phyloP scores from a whole-genome alignment of 495 filamentous ascomycete species.

The Talaromyces stipitatus region DNA sequence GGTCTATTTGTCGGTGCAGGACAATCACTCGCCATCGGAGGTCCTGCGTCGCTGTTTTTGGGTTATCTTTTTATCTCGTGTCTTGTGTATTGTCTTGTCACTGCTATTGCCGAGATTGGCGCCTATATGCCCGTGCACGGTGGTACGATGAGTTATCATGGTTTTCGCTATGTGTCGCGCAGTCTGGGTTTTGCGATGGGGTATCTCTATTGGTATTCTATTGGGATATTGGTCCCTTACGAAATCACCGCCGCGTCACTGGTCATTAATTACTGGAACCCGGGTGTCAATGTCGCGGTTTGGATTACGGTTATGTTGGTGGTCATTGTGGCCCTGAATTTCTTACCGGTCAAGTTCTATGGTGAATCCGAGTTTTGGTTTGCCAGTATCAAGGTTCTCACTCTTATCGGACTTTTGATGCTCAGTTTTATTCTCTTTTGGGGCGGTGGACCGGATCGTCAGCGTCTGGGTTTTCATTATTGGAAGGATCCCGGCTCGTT shows the following conservation, averaged over 20 bases:
- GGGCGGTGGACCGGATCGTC: conserved; percentile 54
- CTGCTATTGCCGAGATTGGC: conserved; percentile 57
- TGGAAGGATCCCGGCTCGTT: conserved; percentile 65
- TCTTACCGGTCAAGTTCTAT: conserved; percentile 59
- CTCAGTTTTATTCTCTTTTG: conserved; percentile 60
- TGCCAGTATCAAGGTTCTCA: conserved; percentile 67
- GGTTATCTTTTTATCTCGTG: conserved; percentile 60
- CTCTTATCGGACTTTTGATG: conserved; percentile 61
- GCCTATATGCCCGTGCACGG: conserved; percentile 54
- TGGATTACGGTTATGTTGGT: conserved; percentile 67
- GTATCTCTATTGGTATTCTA: conserved; percentile 51
- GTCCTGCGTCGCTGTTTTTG: conserved; percentile 60
- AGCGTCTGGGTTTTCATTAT: conserved; percentile 62
- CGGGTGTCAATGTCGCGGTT: conserved; percentile 45
- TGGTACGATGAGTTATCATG: conserved; percentile 53
- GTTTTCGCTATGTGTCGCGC: conserved; percentile 55
- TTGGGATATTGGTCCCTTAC: conserved; percentile 59
- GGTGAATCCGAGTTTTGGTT: conserved; percentile 73
- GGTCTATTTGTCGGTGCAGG: conserved; percentile 70
- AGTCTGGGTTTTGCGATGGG: conserved; percentile 66
- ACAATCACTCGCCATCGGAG: conserved; percentile 50
- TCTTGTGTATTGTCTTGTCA: conserved; percentile 54
- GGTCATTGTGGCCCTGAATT: conserved; percentile 56
- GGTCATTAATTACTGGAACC: conserved; percentile 65
- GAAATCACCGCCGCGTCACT: conserved; percentile 63